Evolutionary conservation across 805 yeast species (phyloP).

Genomic region (Cyberlindnera bimundalis): DNA sequence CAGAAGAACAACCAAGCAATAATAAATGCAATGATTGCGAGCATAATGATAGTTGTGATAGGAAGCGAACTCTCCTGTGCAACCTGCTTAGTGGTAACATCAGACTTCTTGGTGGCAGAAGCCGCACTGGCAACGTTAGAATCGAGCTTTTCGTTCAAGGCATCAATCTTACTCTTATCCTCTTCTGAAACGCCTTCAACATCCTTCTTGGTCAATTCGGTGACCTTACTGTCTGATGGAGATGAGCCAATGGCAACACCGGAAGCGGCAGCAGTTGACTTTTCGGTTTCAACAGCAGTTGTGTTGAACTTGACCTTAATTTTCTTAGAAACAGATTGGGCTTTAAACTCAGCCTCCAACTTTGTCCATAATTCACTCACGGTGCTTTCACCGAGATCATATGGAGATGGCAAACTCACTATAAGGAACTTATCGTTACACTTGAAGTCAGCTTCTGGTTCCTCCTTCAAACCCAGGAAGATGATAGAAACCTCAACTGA

Average conservation of each 20-base stretch:
- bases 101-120: constrained; percentile 20
- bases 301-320: constrained; percentile 55
- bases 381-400: constrained; percentile 48
- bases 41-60: constrained; percentile 47
- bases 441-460: constrained; percentile 68
- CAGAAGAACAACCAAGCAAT: constrained; percentile 66
- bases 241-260: constrained; percentile 9
- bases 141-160: constrained; percentile 43
- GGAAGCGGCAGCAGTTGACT: constrained; percentile 15
- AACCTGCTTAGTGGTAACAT: constrained; percentile 13
- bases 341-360: constrained; percentile 57
- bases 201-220: constrained; percentile 13
- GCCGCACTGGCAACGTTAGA: constrained; percentile 33
- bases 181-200: constrained; percentile 32
- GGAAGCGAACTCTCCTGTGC: constrained; percentile 49
- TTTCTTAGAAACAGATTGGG: constrained; percentile 57
- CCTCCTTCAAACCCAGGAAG: constrained; percentile 76
- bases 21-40: constrained; percentile 51
- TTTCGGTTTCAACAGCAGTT: not conserved
- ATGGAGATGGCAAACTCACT: constrained; percentile 76
- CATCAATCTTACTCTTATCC: constrained; percentile 40
- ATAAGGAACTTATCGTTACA: constrained; percentile 92
- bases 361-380: constrained; percentile 76
- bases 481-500: constrained; percentile 73
- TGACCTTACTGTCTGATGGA: constrained; percentile 3